Evolutionary conservation across 2,329 filamentous ascomycete species (phyloP).

Genomic region (Cladosporium halotolerans): DNA sequence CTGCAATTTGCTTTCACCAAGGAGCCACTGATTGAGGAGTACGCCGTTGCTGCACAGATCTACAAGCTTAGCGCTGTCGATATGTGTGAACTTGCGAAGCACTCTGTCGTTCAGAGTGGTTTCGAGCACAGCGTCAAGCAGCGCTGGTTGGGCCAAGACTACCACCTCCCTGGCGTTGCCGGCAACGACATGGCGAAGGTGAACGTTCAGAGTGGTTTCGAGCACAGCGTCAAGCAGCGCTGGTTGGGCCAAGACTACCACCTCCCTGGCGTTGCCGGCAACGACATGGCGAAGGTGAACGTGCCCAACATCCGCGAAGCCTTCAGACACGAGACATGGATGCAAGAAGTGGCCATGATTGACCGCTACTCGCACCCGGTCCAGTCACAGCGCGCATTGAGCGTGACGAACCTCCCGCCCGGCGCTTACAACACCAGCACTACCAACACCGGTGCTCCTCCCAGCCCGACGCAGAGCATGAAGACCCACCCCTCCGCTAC

Average conservation of each 20-base stretch:
- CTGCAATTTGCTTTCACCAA: slow-evolving; percentile 98
- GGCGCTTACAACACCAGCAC: slow-evolving; percentile 14
- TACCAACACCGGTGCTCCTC: slow-evolving; percentile 18
- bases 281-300: slow-evolving; percentile 92
- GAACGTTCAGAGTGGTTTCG: slow-evolving; percentile 95
- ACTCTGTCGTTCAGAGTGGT: slow-evolving; percentile 89
- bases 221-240: slow-evolving; percentile 78
- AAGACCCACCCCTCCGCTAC: slow-evolving; percentile 35
- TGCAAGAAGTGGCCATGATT: slow-evolving; percentile 74
- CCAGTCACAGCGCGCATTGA: slow-evolving; percentile 15
- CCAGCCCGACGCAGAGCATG: slow-evolving; percentile 36
- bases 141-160: slow-evolving; percentile 80
- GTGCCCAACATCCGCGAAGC: slow-evolving; percentile 88
- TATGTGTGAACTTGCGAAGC: slow-evolving; percentile 97
- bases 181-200: slow-evolving; percentile 94
- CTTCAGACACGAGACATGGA: slow-evolving; percentile 78
- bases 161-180: slow-evolving; percentile 66
- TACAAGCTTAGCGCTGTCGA: slow-evolving; percentile 96
- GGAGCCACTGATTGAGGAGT: slow-evolving; percentile 95
- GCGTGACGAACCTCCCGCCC: slow-evolving; percentile 25
- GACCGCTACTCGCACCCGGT: slow-evolving; percentile 35
- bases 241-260: slow-evolving; percentile 81
- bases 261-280: slow-evolving; percentile 73
- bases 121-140: slow-evolving; percentile 87
- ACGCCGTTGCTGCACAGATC: slow-evolving; percentile 94